These are phyloP conservation scores for Thymus mandschuricus DNA, from an alignment of 257 asterid genomes.

Conservation along the genomic window DNA sequence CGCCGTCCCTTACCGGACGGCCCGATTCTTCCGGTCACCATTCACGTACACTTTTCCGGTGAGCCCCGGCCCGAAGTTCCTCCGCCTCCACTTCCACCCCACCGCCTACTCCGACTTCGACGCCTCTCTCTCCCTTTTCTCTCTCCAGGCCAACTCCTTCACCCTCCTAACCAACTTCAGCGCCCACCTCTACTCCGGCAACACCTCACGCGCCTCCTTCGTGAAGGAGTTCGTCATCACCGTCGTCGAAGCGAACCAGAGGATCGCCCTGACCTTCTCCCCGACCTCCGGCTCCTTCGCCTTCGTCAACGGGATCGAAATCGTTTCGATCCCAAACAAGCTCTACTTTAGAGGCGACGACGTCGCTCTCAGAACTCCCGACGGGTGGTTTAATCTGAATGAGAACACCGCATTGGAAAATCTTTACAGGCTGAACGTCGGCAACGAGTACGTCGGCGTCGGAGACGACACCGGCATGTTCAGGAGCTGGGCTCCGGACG, in stretches of 20 bases:
- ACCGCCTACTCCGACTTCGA: slow-evolving; percentile 32
- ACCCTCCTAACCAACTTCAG: slow-evolving; percentile 53
- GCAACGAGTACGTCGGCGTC: slow-evolving; percentile 1
- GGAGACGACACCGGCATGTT: slow-evolving; percentile 56
- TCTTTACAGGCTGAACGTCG: slow-evolving; percentile 57
- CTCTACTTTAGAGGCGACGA: slow-evolving; percentile 43
- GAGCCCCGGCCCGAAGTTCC: slow-evolving; percentile 46
- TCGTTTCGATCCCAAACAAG: slow-evolving; percentile 49
- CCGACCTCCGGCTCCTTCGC: slow-evolving; percentile 48
- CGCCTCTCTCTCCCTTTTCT: slow-evolving; percentile 35
- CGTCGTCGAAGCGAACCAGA: slow-evolving; percentile 29
- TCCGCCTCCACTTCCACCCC: slow-evolving; percentile 51
- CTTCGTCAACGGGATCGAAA: slow-evolving; percentile 67
- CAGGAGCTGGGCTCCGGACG: slow-evolving; percentile 48
- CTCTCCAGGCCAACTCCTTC: slow-evolving; percentile 44
- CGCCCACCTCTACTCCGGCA: slow-evolving; percentile 25
- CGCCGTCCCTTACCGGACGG: slow-evolving; percentile 43
- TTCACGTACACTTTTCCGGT: slow-evolving; percentile 52
- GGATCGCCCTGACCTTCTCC: slow-evolving; percentile 37
- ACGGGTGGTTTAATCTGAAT: neutral
- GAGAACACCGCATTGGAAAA: slow-evolving; percentile 45
- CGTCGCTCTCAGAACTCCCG: neutral
- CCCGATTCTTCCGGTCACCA: slow-evolving; percentile 41
- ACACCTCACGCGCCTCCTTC: slow-evolving; percentile 3
- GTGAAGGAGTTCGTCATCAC: slow-evolving; percentile 36